Conservation (phyloP, 345 rosid genomes). For the Eucalyptus regnans region DNA sequence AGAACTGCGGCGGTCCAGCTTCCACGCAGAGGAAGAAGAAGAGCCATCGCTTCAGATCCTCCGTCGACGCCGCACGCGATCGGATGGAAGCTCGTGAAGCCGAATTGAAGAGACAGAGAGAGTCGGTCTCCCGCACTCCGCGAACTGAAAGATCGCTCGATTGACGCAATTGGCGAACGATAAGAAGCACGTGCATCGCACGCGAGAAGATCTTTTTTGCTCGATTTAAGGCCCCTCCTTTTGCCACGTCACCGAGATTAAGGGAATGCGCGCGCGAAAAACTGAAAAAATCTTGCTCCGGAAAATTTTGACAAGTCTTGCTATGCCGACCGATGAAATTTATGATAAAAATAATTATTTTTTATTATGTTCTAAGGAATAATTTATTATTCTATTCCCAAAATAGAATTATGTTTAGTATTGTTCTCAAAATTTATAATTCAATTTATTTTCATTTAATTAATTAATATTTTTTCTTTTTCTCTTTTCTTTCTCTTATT, state of each 20-base stretch:
- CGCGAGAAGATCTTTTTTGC: background rate
- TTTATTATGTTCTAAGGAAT: accelerated
- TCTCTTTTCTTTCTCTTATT: too few relatives aligned
- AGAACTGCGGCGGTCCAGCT: background rate
- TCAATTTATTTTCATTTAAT: accelerated
- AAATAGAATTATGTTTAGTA: accelerated
- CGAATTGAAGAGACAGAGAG: background rate
- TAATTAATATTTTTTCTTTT: too few relatives aligned
- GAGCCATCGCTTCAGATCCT: background rate
- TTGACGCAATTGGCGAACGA: background rate
- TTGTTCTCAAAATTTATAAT: accelerated
- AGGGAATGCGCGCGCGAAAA: background rate
- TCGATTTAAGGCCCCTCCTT: background rate
- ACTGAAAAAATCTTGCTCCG: too few relatives aligned
- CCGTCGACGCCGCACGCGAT: background rate
- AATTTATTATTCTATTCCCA: accelerated
- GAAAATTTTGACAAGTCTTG: too few relatives aligned
- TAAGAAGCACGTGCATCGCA: background rate
- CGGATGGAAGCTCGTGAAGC: background rate
- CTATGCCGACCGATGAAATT: accelerated
- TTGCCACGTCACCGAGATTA: background rate
- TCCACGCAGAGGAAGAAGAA: background rate
- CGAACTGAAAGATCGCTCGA: background rate
- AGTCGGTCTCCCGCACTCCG: background rate
- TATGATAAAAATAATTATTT: accelerated